These are phyloP conservation scores for Yarrowia sp. DNA, from an alignment of 805 yeast genomes.

Conservation along the genomic window DNA sequence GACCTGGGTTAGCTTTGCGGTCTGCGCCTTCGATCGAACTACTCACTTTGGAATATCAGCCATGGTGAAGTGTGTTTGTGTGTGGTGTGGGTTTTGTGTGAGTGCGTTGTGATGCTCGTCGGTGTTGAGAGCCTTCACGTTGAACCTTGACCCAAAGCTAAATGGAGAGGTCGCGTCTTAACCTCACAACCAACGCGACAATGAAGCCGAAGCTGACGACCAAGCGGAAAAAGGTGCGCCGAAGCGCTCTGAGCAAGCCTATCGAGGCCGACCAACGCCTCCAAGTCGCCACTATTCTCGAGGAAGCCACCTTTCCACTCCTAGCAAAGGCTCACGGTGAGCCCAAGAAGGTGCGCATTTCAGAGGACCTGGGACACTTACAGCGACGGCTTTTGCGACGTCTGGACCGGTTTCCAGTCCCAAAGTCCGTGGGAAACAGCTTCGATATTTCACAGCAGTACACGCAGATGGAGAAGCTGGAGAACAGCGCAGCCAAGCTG, in stretches of 20 bases:
- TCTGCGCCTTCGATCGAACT: too few species aligned
- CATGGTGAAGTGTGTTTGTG: background rate
- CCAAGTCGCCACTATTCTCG: background rate
- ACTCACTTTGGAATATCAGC: constrained; percentile 21
- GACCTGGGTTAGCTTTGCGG: constrained; percentile 30
- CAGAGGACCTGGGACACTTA: constrained; percentile 12
- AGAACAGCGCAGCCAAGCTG: background rate
- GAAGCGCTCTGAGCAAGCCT: background rate
- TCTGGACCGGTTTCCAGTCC: constrained; percentile 7
- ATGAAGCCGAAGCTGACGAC: constrained; percentile 16
- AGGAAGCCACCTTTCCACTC: constrained; percentile 6
- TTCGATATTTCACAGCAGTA: background rate
- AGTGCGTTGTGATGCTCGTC: background rate
- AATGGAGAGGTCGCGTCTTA: too few species aligned
- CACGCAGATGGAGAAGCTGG: constrained; percentile 9
- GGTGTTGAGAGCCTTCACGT: background rate
- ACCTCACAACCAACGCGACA: background rate
- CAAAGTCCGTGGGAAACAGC: background rate
- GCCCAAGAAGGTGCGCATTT: background rate
- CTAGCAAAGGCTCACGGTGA: background rate
- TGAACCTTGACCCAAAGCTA: background rate
- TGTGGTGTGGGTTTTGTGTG: background rate
- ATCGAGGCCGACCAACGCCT: background rate
- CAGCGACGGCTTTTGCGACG: background rate
- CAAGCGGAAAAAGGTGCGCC: background rate